Conservation (phyloP, 179 eudicot genomes). For the Silene noctiflora region DNA sequence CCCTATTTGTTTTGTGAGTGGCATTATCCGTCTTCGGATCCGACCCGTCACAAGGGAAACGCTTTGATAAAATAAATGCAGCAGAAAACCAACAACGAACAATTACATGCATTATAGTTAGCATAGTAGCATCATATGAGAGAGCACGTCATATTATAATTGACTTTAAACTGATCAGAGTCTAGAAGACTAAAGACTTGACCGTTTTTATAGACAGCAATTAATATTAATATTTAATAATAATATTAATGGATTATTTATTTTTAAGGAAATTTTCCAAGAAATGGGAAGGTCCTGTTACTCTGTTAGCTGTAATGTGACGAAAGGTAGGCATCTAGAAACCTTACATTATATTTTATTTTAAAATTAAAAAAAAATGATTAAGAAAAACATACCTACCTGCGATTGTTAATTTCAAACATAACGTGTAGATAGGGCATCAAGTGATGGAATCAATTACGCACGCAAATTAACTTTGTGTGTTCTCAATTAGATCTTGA, state of each 20-base stretch:
- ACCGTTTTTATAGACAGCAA: neutral
- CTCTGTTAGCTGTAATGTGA: neutral
- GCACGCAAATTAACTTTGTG: constrained; percentile 22
- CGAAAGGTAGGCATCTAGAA: constrained; percentile 16
- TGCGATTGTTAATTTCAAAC: neutral
- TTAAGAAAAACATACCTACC: constrained; percentile 1
- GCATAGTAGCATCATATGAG: neutral
- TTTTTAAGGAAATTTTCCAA: neutral
- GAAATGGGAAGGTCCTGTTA: neutral
- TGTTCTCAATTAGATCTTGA: neutral
- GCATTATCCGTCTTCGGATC: too few relatives aligned
- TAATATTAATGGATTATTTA: neutral
- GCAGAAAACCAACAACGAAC: neutral
- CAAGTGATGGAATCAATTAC: constrained; percentile 28
- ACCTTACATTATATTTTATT: too few relatives aligned
- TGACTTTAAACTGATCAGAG: neutral
- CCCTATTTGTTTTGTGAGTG: too few relatives aligned
- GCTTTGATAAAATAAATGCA: constrained; percentile 16
- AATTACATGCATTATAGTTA: too few relatives aligned
- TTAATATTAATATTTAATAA: too few relatives aligned
- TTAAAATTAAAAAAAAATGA: neutral
- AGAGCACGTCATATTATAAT: constrained; percentile 15
- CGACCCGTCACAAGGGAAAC: too few relatives aligned
- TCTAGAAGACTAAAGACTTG: constrained; percentile 8
- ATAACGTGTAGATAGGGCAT: constrained; percentile 15